Evolutionary conservation across 441 rosid species (phyloP).

Genomic region (Melastoma candidum): DNA sequence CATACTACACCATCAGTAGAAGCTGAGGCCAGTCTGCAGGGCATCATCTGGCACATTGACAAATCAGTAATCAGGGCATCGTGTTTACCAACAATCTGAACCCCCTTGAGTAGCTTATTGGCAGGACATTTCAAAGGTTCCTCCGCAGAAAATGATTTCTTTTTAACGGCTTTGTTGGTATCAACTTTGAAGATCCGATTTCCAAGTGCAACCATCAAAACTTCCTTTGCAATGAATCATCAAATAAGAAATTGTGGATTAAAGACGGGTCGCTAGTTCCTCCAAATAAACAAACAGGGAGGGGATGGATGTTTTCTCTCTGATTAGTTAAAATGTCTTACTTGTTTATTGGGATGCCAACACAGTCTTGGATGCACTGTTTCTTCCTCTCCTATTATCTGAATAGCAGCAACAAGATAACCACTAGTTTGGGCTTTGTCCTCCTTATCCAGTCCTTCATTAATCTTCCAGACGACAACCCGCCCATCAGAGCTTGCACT

Average conservation of each 20-base stretch:
- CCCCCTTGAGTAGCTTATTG: constrained; percentile 61
- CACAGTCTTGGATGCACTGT: constrained; percentile 71
- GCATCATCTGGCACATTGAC: constrained; percentile 90
- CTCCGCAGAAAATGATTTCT: constrained; percentile 50
- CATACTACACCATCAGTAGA: constrained; percentile 84
- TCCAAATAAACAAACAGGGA: constrained; percentile 2
- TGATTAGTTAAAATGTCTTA: constrained; percentile 19
- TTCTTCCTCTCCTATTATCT: constrained; percentile 51
- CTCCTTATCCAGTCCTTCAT: constrained; percentile 75
- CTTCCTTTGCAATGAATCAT: constrained; percentile 40
- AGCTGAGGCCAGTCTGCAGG: constrained; percentile 75
- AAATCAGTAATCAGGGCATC: constrained; percentile 81
- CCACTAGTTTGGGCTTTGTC: constrained; percentile 74
- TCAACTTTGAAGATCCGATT: constrained; percentile 58
- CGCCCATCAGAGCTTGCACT: constrained; percentile 79
- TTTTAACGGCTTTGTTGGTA: constrained; percentile 55
- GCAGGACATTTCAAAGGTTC: constrained; percentile 58
- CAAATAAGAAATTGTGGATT: not conserved
- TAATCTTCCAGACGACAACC: constrained; percentile 62
- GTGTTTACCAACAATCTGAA: constrained; percentile 80
- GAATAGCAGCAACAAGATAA: constrained; percentile 51
- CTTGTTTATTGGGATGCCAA: constrained; percentile 96
- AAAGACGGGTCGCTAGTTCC: not conserved
- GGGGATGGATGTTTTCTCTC: not conserved
- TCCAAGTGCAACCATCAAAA: constrained; percentile 72